Evolutionary conservation across 1,284 basidiomycete genomes (phyloP).

Genomic region (Puccinia hordei): DNA sequence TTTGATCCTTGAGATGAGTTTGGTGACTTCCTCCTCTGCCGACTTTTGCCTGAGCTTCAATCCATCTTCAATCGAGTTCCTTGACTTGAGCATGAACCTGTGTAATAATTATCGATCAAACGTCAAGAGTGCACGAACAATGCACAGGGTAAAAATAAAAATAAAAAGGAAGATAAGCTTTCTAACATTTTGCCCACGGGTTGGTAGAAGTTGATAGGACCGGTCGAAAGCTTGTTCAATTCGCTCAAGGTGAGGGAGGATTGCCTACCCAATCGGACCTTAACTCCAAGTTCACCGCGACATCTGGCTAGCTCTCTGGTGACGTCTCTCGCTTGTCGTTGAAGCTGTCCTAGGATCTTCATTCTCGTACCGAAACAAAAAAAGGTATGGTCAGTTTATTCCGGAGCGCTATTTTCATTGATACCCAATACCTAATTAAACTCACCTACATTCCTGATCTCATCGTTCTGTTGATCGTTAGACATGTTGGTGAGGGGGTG

Average conservation of each 20-base stretch:
- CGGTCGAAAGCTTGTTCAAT: neutral
- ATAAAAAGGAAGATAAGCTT: neutral
- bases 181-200: conserved; percentile 45
- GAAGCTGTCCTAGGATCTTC: conserved; percentile 41
- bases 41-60: conserved; percentile 4
- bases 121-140: too few species aligned
- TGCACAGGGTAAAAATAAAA: too few species aligned
- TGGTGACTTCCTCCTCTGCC: conserved; percentile 16
- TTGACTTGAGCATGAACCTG: conserved; percentile 42
- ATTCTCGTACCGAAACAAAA: neutral
- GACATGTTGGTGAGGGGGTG: neutral
- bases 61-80: conserved; percentile 9
- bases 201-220: conserved; percentile 21
- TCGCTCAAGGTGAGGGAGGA: conserved; percentile 18
- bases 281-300: conserved; percentile 6
- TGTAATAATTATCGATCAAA: too few species aligned
- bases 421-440: neutral
- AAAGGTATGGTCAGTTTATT: neutral
- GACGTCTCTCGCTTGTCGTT: conserved; percentile 30
- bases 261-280: conserved; percentile 26
- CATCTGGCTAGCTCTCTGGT: conserved; percentile 21
- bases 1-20: conserved; percentile 25
- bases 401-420: neutral
- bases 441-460: conserved; percentile 23
- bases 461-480: conserved; percentile 9